Conservation (phyloP, 352 stramenopile species). For the Phytophthora brassicae region DNA sequence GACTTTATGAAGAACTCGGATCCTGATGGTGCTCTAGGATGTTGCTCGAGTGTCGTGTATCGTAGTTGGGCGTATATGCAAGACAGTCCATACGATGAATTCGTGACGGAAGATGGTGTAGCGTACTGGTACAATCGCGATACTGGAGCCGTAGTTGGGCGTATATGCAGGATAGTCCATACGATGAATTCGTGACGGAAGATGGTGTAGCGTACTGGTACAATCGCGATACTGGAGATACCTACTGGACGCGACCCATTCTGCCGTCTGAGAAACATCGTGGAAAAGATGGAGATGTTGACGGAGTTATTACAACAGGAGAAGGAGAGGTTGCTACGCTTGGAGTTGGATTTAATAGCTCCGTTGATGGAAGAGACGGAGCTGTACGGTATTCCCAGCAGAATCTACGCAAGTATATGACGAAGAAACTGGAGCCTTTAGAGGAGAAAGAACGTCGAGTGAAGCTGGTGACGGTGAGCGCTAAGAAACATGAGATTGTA, state of each 20-base stretch:
- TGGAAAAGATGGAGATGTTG: constrained; percentile 72
- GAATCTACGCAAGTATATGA: constrained; percentile 85
- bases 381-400: constrained; percentile 55
- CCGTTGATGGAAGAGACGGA: constrained; percentile 32
- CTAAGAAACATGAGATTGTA: constrained; percentile 64
- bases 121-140: too few species aligned
- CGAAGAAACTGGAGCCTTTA: constrained; percentile 75
- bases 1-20: constrained; percentile 92
- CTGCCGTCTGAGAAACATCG: constrained; percentile 76
- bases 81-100: constrained; percentile 84
- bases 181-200: constrained; percentile 91
- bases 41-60: constrained; percentile 88
- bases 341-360: constrained; percentile 51
- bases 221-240: constrained; percentile 75
- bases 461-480: constrained; percentile 53
- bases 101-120: constrained; percentile 88
- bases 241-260: constrained; percentile 90
- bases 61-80: constrained; percentile 93
- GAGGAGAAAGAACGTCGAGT: constrained; percentile 64
- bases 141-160: constrained; percentile 91
- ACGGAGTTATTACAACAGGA: constrained; percentile 79
- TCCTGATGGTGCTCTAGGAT: constrained; percentile 66
- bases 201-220: constrained; percentile 93
- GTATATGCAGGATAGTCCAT: constrained; percentile 84
- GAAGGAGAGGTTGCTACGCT: constrained; percentile 73